These are phyloP conservation scores for Gnomoniopsis smithogilvyi DNA, from an alignment of 2,329 filamentous ascomycete genomes.

Conservation along the genomic window DNA sequence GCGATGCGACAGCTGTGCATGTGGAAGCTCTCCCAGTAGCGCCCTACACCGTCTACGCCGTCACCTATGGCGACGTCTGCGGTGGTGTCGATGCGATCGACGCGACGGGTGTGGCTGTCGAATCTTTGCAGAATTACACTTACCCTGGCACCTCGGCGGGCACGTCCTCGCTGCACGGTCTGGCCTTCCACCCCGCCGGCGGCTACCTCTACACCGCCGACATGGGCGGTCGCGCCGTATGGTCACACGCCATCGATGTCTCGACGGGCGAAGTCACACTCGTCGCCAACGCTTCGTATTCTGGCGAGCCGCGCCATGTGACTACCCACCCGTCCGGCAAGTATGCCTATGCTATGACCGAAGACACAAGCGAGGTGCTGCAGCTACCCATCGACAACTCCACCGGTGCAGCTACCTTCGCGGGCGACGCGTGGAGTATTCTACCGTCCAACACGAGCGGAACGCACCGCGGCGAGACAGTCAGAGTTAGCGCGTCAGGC, in stretches of 20 bases:
- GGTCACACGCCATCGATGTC: slow-evolving; percentile 19
- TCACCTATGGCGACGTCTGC: slow-evolving; percentile 18
- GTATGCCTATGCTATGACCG: slow-evolving; percentile 21
- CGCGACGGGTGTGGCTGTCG: slow-evolving; percentile 11
- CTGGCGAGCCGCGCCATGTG: slow-evolving; percentile 18
- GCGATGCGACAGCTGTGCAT: slow-evolving; percentile 15
- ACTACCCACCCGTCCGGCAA: slow-evolving; percentile 15
- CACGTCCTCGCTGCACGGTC: slow-evolving; percentile 17
- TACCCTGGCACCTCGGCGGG: slow-evolving; percentile 18
- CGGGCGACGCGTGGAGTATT: background rate
- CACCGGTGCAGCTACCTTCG: background rate
- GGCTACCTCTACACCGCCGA: slow-evolving; percentile 22
- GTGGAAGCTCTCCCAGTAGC: slow-evolving; percentile 8
- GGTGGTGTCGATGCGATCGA: slow-evolving; percentile 19
- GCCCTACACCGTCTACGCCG: slow-evolving; percentile 19
- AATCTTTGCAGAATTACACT: slow-evolving; percentile 10
- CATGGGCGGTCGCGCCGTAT: slow-evolving; percentile 20
- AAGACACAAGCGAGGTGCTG: slow-evolving; percentile 17
- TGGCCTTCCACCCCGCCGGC: slow-evolving; percentile 14
- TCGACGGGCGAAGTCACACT: slow-evolving; percentile 5
- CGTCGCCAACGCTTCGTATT: background rate
- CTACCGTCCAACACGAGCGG: background rate
- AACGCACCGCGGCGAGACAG: background rate
- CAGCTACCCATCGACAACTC: slow-evolving; percentile 12
- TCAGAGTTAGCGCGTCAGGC: background rate